Evolutionary conservation across 1,284 basidiomycete genomes (phyloP), one percentile per base, ranked within the genome.

Genomic region (Boletus austroedulis): DNA sequence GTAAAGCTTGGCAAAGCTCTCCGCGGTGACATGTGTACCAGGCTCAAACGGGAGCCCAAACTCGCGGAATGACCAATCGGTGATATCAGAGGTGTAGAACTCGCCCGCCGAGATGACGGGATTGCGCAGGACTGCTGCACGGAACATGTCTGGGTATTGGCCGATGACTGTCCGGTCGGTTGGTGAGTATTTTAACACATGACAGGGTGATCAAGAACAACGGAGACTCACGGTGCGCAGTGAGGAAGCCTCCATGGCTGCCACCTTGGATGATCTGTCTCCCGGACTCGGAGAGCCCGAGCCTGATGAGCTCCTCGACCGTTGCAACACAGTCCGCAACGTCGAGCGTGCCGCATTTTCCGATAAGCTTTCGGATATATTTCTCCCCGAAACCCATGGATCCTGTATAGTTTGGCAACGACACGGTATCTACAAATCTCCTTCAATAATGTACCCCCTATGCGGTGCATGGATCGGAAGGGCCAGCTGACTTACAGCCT

Each of bases 1-100:
- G 52, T 79, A 80, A 4, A 90, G 70, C 31, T 72, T 65, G 4
- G 70, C 64, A 62, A 79, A 88, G n/a, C 73, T 65, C 4, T 76
- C 75, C 0, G 80, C 76, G 0, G 76, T 76, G 56, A 86, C 71
- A 40, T 80, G 67, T 1, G 78, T 72, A 0, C 74, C 65, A 0
- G 72, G 67, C 3, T 48, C 55, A 47, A 32, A 76, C 61, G 19
- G 66, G 4, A 83, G 58, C 1, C 79, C 84, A 55, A 85, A 83
- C 70, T 91, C 88, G 17, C 73, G 67, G 64, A 78, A 85, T 45
- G 82, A 82, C 89, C 88, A 91, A 64, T 91, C 89, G 4, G 85
- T 82, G 44, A 92, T 90, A 63, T 92, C 90, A 1, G 47, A 75
- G 0, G 58, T 40, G 2, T 80, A 73, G 24, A 84, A n/a, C n/a